Conservation (phyloP, 2,329 filamentous ascomycete genomes). For the Ilyonectria mors-panacis region DNA sequence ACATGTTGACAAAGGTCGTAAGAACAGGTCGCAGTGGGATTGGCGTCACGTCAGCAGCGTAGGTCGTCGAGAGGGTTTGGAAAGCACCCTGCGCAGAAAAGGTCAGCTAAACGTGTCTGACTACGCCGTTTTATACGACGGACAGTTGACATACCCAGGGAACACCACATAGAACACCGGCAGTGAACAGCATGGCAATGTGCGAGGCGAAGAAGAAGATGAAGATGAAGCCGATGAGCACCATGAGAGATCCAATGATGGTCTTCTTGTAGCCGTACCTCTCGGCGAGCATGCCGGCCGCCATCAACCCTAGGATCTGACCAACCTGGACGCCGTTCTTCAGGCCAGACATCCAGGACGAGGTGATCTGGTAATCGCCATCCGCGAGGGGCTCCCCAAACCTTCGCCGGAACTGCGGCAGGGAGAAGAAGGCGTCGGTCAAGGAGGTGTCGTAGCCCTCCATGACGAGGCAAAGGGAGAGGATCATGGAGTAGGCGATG, state of each 20-base stretch:
- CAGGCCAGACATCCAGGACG: constrained; percentile 63
- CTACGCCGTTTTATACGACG: too few species aligned
- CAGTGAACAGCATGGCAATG: constrained; percentile 54
- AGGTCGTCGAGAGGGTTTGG: constrained; percentile 58
- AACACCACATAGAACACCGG: constrained; percentile 53
- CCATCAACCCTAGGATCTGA: constrained; percentile 61
- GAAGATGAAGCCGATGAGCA: constrained; percentile 58
- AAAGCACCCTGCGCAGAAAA: constrained; percentile 52
- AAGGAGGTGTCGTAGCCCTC: constrained; percentile 33
- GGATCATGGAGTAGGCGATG: too few species aligned
- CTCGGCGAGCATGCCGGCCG: constrained; percentile 61
- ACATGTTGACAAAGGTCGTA: constrained; percentile 59
- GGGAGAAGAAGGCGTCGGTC: constrained; percentile 45
- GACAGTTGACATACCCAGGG: too few species aligned
- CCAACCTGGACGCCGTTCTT: constrained; percentile 59
- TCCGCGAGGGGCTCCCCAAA: constrained; percentile 47
- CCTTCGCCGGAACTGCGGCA: constrained; percentile 49
- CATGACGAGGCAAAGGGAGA: too few species aligned
- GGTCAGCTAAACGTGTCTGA: neutral
- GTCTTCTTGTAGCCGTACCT: constrained; percentile 57
- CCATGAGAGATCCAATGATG: constrained; percentile 53
- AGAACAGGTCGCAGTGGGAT: constrained; percentile 47
- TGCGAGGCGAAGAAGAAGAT: constrained; percentile 58
- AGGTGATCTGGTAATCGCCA: constrained; percentile 55
- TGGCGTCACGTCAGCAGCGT: constrained; percentile 58